Conservation (phyloP, 1,284 basidiomycete genomes). For the Cystodermella granulosa region DNA sequence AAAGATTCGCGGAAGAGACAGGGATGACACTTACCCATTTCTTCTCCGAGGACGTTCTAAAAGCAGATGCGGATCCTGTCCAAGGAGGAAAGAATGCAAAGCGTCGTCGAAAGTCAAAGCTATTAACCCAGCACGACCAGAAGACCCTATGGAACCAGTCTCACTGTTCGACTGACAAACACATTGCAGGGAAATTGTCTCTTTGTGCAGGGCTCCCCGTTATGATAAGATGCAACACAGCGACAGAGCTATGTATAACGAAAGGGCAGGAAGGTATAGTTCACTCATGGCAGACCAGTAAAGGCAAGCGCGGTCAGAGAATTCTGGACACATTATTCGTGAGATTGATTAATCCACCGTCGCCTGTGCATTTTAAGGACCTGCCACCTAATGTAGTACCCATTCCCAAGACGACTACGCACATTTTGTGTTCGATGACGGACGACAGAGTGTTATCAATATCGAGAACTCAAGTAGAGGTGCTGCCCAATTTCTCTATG, state of each 20-base stretch:
- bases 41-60: neutral
- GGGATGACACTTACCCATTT: neutral
- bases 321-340: conserved; percentile 14
- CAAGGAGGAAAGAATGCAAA: conserved; percentile 4
- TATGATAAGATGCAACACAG: conserved; percentile 9
- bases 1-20: neutral
- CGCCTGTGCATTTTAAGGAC: conserved; percentile 6
- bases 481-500: conserved; percentile 23
- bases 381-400: conserved; percentile 14
- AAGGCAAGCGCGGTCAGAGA: neutral
- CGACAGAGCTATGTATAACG: too few species aligned
- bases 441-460: conserved; percentile 4
- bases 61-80: too few species aligned
- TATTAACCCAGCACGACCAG: conserved; percentile 4
- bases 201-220: conserved; percentile 8
- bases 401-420: conserved; percentile 1
- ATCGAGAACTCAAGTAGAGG: conserved; percentile 17
- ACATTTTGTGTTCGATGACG: neutral
- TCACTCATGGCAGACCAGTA: neutral
- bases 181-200: neutral
- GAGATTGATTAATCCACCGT: conserved; percentile 11
- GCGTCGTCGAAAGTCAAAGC: conserved; percentile 13
- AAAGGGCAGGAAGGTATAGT: conserved; percentile 2
- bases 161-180: neutral
- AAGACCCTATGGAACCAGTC: neutral